Base-by-base conservation (phyloP, 1,139 yeast genomes). In the Nadsonia commutata region DNA sequence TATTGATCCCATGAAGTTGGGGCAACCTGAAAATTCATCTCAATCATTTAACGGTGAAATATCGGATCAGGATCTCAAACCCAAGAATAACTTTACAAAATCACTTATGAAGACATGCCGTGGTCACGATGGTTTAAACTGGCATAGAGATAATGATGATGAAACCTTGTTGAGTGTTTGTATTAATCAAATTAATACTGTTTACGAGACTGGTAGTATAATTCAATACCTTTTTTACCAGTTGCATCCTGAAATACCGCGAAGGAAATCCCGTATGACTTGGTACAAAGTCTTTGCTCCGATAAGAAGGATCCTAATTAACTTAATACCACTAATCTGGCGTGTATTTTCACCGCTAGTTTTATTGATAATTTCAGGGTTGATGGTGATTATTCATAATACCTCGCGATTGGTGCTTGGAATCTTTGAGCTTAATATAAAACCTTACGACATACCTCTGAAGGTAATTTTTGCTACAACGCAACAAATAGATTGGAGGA, bases 401-500 rank as follows among this genome's bases (percentile, higher is more conserved):
- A 17, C 52, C 3, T 62, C 71, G 7, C 67, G 68, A 37, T 53
- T 54, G 2, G 46, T 68, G 2, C 59, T 71, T 7, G 40, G 46
- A 3, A 43, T 70, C 1, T 52, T 72, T 27, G 72, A 71, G 47
- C 57, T 56, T 49, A 56, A 55, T 36, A 46, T 59, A 1, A 46
- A 56, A 1, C 51, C 55, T 9, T 44, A 48, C 5, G 40, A 56
- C 31, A 54, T 59, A 17, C 60, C 63, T 4, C 56, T 71, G 38
- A 65, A 69, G 37, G 72, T 66, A 31, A 45, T 70, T 0, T 79
- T 86, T 7, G 80, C 81, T 4, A 71, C 80, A 0, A 77, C 84
- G 4, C 78, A 80, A 51, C 97, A 88, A 57, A 63, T 85, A 1
- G 94, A 86, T 55, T 63, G 85, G 39, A 66, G 97, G 41, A 62